Evolutionary conservation across 23 red algal genomes (phyloP).

Genomic region (Gracilaria domingensis): DNA sequence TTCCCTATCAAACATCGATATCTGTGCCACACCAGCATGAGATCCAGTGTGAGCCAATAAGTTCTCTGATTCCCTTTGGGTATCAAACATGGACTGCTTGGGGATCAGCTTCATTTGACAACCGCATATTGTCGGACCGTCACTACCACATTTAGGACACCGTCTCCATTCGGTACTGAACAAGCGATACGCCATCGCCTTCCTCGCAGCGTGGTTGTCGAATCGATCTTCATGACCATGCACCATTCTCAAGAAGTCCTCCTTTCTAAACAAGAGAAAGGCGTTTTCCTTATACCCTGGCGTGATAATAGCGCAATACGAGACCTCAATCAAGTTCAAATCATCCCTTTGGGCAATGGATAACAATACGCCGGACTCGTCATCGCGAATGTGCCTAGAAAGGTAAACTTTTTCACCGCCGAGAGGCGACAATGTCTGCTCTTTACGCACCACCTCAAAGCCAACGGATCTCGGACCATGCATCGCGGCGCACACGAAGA

Average conservation of each 20-base stretch:
- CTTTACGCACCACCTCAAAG: conserved; percentile 26
- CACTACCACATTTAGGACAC: neutral
- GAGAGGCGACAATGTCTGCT: conserved; percentile 2
- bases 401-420: conserved; percentile 10
- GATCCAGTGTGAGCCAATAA: conserved; percentile 7
- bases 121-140: neutral
- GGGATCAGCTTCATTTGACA: neutral
- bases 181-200: conserved; percentile 12
- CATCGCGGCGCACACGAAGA: conserved; percentile 18
- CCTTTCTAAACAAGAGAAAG: neutral
- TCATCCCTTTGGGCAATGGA: conserved; percentile 22
- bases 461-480: neutral
- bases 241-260: neutral
- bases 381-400: conserved; percentile 24
- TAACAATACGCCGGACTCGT: neutral
- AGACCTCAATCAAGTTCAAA: conserved; percentile 33
- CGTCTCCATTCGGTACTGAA: conserved; percentile 40
- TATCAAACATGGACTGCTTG: conserved; percentile 11
- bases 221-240: neutral
- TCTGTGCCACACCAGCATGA: conserved; percentile 25
- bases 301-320: conserved; percentile 25
- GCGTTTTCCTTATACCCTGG: conserved; percentile 25
- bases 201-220: conserved; percentile 3
- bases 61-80: neutral
- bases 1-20: neutral